Percentiles rank a stretch among this genome's conserved stretches.
Conservation (phyloP, 495 filamentous ascomycete genomes). For the Articulospora tetracladia region DNA sequence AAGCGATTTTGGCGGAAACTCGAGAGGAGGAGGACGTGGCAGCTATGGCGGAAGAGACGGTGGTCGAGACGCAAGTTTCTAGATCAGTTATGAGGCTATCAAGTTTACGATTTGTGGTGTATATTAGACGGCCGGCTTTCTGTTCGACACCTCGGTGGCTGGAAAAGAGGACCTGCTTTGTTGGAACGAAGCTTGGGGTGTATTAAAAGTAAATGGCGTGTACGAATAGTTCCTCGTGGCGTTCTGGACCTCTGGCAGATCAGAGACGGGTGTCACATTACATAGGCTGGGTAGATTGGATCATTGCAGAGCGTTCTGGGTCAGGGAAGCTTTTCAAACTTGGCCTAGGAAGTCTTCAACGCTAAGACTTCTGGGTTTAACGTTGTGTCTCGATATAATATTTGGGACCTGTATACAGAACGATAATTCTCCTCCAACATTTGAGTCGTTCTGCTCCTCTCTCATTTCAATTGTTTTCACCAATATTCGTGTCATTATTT, state of each 20-base stretch:
- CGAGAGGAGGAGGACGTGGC: background rate
- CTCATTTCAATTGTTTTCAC: background rate
- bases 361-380: background rate
- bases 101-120: background rate
- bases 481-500: no score
- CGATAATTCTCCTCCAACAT: background rate
- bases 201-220: background rate
- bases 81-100: background rate
- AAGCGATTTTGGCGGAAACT: background rate
- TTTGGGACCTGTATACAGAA: background rate
- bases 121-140: background rate
- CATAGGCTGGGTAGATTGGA: constrained; percentile 4
- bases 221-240: background rate
- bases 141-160: background rate
- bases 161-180: background rate
- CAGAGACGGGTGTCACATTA: background rate
- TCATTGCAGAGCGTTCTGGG: constrained; percentile 18
- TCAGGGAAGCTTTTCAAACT: background rate
- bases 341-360: background rate
- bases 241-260: background rate
- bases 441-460: no score
- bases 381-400: background rate
- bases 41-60: background rate
- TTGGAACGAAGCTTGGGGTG: background rate
- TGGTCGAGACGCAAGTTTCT: background rate